Evolutionary conservation across 768 basidiomycete species (phyloP).

Genomic region (Amanita polypyramis): DNA sequence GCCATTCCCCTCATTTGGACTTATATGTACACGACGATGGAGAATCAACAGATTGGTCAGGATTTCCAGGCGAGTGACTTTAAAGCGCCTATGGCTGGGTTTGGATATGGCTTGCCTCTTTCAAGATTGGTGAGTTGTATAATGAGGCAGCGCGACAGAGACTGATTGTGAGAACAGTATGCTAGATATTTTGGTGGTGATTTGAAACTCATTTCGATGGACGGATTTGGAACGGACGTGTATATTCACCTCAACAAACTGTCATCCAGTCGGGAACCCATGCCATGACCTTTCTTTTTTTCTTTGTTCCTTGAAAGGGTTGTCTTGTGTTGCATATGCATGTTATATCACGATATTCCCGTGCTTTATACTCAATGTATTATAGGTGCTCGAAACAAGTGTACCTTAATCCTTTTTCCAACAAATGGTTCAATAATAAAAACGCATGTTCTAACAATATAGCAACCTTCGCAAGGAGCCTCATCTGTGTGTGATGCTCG

Average conservation of each 20-base stretch:
- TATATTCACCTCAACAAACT: conserved; percentile 2
- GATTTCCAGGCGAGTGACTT: conserved; percentile 84
- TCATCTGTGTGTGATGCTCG: too few relatives aligned
- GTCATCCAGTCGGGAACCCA: not conserved
- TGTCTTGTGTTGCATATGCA: not conserved
- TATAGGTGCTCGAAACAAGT: too few relatives aligned
- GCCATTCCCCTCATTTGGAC: conserved; percentile 97
- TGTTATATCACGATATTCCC: not conserved
- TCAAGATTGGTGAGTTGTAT: conserved; percentile 65
- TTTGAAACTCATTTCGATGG: conserved; percentile 91
- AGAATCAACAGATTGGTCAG: conserved; percentile 59
- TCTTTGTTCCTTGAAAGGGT: too few relatives aligned
- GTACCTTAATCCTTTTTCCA: too few relatives aligned
- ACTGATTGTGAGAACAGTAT: conserved; percentile 43
- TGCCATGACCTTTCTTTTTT: not conserved
- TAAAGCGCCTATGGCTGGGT: conserved; percentile 97
- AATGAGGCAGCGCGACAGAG: not conserved
- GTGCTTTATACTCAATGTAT: not conserved
- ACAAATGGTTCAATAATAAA: too few relatives aligned
- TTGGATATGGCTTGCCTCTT: conserved; percentile 87
- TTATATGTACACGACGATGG: conserved; percentile 93
- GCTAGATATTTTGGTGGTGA: conserved; percentile 95
- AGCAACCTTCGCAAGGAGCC: too few relatives aligned
- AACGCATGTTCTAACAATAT: too few relatives aligned
- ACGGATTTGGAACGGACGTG: conserved; percentile 85